Percentiles rank a stretch among this genome's conserved stretches.
phyloP scores from a whole-genome alignment of 495 filamentous ascomycete species.

The Annulohypoxylon nitens region DNA sequence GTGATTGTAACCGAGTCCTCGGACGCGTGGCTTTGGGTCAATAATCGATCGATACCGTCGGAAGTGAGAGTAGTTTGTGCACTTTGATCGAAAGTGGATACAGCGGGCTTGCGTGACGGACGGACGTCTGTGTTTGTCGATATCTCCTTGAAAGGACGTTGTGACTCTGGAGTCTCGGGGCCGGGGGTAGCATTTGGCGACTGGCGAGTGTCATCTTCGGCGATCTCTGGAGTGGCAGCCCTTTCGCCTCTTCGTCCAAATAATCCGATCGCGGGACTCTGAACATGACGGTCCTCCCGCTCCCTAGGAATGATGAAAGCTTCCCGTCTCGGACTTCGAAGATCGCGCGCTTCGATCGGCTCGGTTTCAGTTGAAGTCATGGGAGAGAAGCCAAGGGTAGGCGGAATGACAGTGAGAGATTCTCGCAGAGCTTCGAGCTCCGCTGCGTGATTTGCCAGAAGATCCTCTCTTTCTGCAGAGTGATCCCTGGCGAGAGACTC shows the following conservation, averaged over 20 bases:
- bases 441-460: constrained; percentile 38
- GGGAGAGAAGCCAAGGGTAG: constrained; percentile 61
- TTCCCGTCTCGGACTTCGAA: constrained; percentile 62
- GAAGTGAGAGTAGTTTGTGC: constrained; percentile 82
- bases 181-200: constrained; percentile 54
- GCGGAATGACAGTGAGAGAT: constrained; percentile 32
- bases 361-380: constrained; percentile 64
- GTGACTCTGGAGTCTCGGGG: constrained; percentile 56
- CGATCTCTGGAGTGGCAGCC: constrained; percentile 57
- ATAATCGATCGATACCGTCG: constrained; percentile 75
- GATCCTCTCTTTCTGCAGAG: constrained; percentile 41
- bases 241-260: constrained; percentile 60
- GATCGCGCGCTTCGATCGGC: constrained; percentile 56
- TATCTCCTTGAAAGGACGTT: constrained; percentile 59
- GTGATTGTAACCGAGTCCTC: constrained; percentile 28
- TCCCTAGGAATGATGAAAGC: constrained; percentile 63
- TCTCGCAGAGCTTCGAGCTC: constrained; percentile 48
- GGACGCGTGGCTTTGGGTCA: constrained; percentile 51
- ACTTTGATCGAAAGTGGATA: constrained; percentile 71
- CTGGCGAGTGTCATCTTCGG: constrained; percentile 69
- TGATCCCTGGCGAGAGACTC: constrained; percentile 31
- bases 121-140: constrained; percentile 55
- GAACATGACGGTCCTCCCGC: constrained; percentile 51
- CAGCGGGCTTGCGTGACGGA: constrained; percentile 51
- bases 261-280: constrained; percentile 51